Evolutionary conservation across 495 filamentous ascomycete genomes (phyloP), one percentile per base, ranked within the genome.

Genomic region (Lasiosphaeris hirsuta): DNA sequence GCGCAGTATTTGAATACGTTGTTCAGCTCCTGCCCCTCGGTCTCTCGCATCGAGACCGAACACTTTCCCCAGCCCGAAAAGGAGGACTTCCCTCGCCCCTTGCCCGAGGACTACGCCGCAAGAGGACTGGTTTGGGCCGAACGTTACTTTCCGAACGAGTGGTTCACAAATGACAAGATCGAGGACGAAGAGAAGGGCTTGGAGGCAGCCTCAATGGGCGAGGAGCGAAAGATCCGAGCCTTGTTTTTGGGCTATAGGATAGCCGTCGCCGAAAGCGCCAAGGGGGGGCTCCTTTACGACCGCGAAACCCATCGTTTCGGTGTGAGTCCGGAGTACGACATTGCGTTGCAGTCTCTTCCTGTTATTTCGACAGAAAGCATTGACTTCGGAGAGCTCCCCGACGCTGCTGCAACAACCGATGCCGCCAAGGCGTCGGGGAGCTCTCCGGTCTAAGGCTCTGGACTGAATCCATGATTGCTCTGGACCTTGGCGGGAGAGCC

Each of bases 41-140:
- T 76, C 45, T 57, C 67, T 10, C 77, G 77, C 1, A 73, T 86
- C 35, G 81, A 84, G 46, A 63, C 65, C 33, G 65, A 77, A 37
- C 60, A 61, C 0, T 87, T 89, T 45, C 86, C 82, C 0, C 59
- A 66, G 44, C 66, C 77, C 6, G 75, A 84, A 2, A 79, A 84
- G 41, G 79, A 75, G 18, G 65, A 64, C 11, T 45, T 53, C 51
- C 7, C 73, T 64, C 7, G 81, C n/a, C 90, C 90, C 4, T 67
- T 96, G 0, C 86, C 90, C 0, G 94, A 97, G 59, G 94, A 98
- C 60, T 96, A 84, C 57, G 75, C 85, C 0, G 83, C 96, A 53
- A 81, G 87, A 5, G 94, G 92, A 0, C 80, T 92, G 15, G 64
- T 86, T 3, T 96, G 87, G 84, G 82, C 81, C 4, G 78, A 84